Conservation (phyloP, 2,329 filamentous ascomycete species). For the Trichoderma sp. region DNA sequence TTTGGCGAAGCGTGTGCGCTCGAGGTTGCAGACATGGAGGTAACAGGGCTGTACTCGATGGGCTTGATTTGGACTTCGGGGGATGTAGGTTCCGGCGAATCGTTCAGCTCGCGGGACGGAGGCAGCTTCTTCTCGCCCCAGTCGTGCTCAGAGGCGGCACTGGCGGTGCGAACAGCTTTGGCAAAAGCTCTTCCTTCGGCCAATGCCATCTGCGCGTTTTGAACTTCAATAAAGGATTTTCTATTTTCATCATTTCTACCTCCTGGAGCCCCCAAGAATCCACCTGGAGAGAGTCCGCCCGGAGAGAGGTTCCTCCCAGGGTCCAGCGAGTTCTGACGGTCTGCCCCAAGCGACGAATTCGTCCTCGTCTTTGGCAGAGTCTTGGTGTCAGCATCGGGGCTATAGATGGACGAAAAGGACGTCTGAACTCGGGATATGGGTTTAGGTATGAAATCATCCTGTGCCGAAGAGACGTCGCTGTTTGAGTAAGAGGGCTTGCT, state of each 20-base stretch:
- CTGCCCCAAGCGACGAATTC: constrained; percentile 13
- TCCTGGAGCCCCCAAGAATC: constrained; percentile 45
- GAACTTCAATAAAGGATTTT: constrained; percentile 59
- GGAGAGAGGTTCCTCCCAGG: constrained; percentile 41
- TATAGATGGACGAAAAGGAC: constrained; percentile 47
- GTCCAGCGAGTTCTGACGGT: constrained; percentile 31
- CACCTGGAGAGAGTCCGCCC: constrained; percentile 43
- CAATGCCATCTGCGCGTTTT: constrained; percentile 61
- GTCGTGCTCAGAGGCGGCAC: constrained; percentile 37
- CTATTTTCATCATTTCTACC: constrained; percentile 51
- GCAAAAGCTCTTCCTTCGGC: constrained; percentile 62
- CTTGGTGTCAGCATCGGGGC: constrained; percentile 27
- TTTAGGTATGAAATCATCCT: constrained; percentile 54
- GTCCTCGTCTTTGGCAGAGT: constrained; percentile 12
- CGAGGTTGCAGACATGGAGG: constrained; percentile 41
- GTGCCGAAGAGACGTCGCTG: constrained; percentile 16
- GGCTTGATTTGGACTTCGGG: constrained; percentile 33
- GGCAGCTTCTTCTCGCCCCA: constrained; percentile 36
- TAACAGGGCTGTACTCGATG: constrained; percentile 46
- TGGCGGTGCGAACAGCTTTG: constrained; percentile 46
- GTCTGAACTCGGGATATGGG: constrained; percentile 61
- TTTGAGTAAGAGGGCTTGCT: constrained; percentile 16
- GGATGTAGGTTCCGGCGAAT: constrained; percentile 35
- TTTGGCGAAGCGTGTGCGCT: constrained; percentile 34
- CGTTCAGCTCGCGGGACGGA: constrained; percentile 27